These are phyloP conservation scores for Rhipidocladum racemiflorum DNA, from an alignment of 176 grass and related monocot genomes.

Conservation along the genomic window DNA sequence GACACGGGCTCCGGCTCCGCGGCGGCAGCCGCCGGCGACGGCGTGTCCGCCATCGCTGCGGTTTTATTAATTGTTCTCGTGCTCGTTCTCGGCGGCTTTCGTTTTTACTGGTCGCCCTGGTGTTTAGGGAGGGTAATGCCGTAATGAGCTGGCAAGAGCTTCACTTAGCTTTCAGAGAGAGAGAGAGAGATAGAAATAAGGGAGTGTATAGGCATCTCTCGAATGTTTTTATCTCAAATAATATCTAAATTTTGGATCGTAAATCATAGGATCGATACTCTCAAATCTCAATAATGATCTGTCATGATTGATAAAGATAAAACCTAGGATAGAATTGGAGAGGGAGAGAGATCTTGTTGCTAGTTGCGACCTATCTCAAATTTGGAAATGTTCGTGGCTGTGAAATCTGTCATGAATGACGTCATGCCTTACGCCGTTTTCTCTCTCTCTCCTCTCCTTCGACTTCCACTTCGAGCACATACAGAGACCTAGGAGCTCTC, in stretches of 20 bases:
- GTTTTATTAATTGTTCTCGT: not conserved
- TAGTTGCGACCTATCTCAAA: not conserved
- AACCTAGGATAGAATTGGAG: not conserved
- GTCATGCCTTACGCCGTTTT: not conserved
- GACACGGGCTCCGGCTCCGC: not conserved
- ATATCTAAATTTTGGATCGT: no score
- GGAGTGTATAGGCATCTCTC: no score
- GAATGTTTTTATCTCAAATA: no score
- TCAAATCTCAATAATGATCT: no score
- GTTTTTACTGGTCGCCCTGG: constrained; percentile 31
- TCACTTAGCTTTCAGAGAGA: not conserved
- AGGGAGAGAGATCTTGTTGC: not conserved
- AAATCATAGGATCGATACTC: no score
- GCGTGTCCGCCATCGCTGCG: constrained; percentile 11
- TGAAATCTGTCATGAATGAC: not conserved
- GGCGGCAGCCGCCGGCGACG: not conserved
- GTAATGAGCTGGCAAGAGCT: not conserved
- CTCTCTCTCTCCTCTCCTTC: not conserved
- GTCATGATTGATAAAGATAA: no score
- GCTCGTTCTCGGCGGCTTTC: not conserved
- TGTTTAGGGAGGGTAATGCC: constrained; percentile 28
- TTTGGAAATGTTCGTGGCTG: constrained; percentile 12
- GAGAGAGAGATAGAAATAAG: not conserved
- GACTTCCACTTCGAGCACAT: not conserved
- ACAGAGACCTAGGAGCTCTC: not conserved